These are phyloP conservation scores for Striga asiatica DNA, from an alignment of 257 asterid species.

Conservation along the genomic window DNA sequence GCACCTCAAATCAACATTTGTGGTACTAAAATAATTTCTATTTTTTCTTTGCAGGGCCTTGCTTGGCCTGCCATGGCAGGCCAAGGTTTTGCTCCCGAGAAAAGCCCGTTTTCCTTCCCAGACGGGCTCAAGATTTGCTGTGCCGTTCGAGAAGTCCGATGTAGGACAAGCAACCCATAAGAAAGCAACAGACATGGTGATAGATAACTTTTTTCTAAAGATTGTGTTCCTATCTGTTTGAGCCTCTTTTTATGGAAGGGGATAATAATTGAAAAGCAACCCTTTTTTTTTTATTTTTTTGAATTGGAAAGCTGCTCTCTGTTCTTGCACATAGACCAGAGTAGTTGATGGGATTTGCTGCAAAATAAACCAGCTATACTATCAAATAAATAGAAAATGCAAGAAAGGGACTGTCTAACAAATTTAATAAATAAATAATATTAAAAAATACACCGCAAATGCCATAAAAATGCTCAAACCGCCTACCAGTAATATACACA, in stretches of 20 bases:
- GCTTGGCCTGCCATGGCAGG: slow-evolving; percentile 22
- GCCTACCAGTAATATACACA: no score
- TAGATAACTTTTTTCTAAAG: neutral
- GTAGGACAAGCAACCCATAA: slow-evolving; percentile 62
- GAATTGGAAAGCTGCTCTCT: slow-evolving; percentile 9
- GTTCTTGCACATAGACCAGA: slow-evolving; percentile 21
- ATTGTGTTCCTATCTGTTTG: slow-evolving; percentile 6
- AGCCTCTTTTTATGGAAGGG: no score
- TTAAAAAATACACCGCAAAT: no score
- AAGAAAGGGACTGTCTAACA: no score
- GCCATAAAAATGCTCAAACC: no score
- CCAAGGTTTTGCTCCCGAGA: slow-evolving; percentile 25
- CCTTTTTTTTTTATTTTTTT: no score
- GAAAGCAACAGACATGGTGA: slow-evolving; percentile 70
- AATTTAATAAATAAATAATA: no score
- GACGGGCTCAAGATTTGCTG: slow-evolving; percentile 39
- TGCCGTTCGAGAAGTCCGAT: slow-evolving; percentile 39
- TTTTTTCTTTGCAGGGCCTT: slow-evolving; percentile 29
- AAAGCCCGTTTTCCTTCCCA: slow-evolving; percentile 37
- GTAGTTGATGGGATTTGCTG: neutral
- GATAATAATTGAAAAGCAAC: neutral
- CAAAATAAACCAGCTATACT: neutral
- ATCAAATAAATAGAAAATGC: neutral
- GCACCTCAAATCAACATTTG: slow-evolving; percentile 28
- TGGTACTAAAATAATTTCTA: slow-evolving; percentile 20